These are phyloP conservation scores for Parasitella parasitica DNA, from an alignment of 371 early-diverging fungal species.

Conservation along the genomic window DNA sequence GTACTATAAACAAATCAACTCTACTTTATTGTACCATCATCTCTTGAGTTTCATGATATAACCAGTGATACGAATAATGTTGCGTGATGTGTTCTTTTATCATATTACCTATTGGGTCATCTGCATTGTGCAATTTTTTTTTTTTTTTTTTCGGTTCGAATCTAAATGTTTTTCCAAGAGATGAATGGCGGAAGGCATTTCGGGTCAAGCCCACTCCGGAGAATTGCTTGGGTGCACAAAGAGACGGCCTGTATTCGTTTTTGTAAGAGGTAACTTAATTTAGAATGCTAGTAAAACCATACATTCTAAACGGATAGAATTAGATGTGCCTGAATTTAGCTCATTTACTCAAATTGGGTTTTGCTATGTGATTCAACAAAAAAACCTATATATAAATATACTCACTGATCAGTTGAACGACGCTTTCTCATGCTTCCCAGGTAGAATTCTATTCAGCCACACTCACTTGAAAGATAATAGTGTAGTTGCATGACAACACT, in stretches of 20 bases:
- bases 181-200: not conserved
- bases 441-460: not conserved
- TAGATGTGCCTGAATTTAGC: not conserved
- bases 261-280: not conserved
- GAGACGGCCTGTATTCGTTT: not conserved
- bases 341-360: not conserved
- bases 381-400: not conserved
- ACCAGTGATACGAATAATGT: too few species aligned
- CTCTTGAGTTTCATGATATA: not conserved
- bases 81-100: too few species aligned
- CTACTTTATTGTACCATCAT: conserved; percentile 1
- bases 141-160: not conserved
- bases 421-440: not conserved
- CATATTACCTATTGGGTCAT: too few species aligned
- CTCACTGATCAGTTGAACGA: not conserved
- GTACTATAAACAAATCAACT: not conserved
- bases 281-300: not conserved
- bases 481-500: too few species aligned
- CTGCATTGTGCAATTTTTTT: not conserved
- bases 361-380: not conserved
- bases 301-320: not conserved
- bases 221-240: not conserved
- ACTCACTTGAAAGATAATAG: too few species aligned
- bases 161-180: not conserved
- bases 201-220: not conserved